phyloP scores from a whole-genome alignment of 305 asterid species.

The Rubia balearica region DNA sequence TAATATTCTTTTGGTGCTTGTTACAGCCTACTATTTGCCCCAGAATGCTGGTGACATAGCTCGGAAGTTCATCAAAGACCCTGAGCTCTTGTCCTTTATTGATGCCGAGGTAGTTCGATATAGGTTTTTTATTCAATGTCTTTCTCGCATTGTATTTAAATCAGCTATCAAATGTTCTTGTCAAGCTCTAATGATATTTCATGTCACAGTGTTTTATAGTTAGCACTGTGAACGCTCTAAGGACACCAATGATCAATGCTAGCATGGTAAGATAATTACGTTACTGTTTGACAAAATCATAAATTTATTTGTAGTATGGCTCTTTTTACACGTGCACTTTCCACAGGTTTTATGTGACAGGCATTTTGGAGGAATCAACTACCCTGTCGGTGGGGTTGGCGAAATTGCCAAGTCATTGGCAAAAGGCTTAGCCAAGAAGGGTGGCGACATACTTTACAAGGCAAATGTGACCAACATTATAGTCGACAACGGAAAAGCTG shows the following conservation, averaged over 20 bases:
- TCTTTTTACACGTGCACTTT: slow-evolving; percentile 22
- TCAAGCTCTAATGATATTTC: slow-evolving; percentile 1
- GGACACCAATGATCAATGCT: slow-evolving; percentile 96
- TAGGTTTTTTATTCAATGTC: slow-evolving; percentile 17
- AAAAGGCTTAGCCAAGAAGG: slow-evolving; percentile 62
- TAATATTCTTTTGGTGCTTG: slow-evolving; percentile 18
- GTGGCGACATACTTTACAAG: slow-evolving; percentile 72
- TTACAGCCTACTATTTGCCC: slow-evolving; percentile 89
- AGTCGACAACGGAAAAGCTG: slow-evolving; percentile 70
- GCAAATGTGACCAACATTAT: slow-evolving; percentile 78
- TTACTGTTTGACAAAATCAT: slow-evolving; percentile 11
- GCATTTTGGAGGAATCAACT: slow-evolving; percentile 97
- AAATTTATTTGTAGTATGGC: slow-evolving; percentile 1
- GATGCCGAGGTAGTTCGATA: slow-evolving; percentile 76
- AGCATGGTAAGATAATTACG: slow-evolving; percentile 66
- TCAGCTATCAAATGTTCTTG: neutral
- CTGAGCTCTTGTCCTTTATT: slow-evolving; percentile 71
- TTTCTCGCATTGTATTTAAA: neutral
- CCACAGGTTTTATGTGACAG: slow-evolving; percentile 89
- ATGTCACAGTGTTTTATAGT: slow-evolving; percentile 85
- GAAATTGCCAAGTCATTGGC: slow-evolving; percentile 89
- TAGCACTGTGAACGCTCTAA: slow-evolving; percentile 83
- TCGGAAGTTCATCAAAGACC: slow-evolving; percentile 77
- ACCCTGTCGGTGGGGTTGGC: slow-evolving; percentile 97
- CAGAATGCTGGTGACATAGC: slow-evolving; percentile 94